phyloP scores from a whole-genome alignment of 2,329 filamentous ascomycete genomes.

The Phialophora chinensis region DNA sequence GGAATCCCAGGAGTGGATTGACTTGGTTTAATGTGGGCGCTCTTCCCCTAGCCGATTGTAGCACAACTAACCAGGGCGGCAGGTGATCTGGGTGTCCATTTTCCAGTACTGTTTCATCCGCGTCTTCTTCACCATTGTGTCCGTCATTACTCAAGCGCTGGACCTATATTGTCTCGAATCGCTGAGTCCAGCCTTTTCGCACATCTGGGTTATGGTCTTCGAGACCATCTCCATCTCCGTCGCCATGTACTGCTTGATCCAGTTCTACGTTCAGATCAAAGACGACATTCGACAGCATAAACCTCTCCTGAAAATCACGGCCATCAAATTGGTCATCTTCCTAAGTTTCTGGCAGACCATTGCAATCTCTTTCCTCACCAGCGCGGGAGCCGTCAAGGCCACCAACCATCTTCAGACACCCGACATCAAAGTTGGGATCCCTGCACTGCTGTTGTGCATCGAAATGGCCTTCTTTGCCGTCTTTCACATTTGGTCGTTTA shows the following conservation, averaged over 20 bases:
- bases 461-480: conserved; percentile 84
- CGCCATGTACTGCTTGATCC: conserved; percentile 87
- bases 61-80: conserved; percentile 12
- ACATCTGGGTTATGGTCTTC: conserved; percentile 78
- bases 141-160: conserved; percentile 73
- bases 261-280: conserved; percentile 82
- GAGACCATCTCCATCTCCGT: conserved; percentile 75
- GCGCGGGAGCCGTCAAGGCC: conserved; percentile 67
- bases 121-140: conserved; percentile 77
- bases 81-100: conserved; percentile 77
- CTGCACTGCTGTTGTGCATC: conserved; percentile 75
- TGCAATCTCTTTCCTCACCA: conserved; percentile 66
- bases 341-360: conserved; percentile 84
- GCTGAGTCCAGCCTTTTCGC: conserved; percentile 76
- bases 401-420: conserved; percentile 69
- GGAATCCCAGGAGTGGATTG: conserved; percentile 77
- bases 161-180: conserved; percentile 79
- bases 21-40: conserved; percentile 79
- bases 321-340: conserved; percentile 91
- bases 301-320: conserved; percentile 79
- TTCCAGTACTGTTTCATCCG: conserved; percentile 88
- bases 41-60: neutral
- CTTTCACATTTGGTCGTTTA: conserved; percentile 82
- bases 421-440: conserved; percentile 81
- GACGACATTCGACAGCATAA: conserved; percentile 70